Evolutionary conservation across 1,139 yeast species (phyloP), one percentile per base, ranked within the genome.

Genomic region (Torulaspora pretoriensis): DNA sequence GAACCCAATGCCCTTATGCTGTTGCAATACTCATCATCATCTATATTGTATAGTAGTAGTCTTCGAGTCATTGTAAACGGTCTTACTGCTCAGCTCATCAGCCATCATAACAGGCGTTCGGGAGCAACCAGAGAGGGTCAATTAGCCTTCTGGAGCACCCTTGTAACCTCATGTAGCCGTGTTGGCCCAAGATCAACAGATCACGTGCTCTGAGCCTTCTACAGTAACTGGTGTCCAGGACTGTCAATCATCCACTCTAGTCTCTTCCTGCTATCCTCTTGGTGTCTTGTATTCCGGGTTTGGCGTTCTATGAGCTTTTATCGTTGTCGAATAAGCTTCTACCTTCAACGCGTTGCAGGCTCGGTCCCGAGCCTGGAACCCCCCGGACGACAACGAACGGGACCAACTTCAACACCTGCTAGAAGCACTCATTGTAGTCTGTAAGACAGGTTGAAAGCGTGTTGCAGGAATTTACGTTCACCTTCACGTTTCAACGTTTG

Each of bases 401-500:
- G 33, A 13, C 22, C 33, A 36, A 16, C 33, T 23, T 28, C 24
- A 27, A 36, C 33, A 27, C 8, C 32, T 14, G 10, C 16, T 29
- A 12, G 22, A 22, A 36, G 26, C 8, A 28, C 40, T n/a, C 22
- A 5, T 13, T 10, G 27, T 12, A 2, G 13, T 17, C n/a, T 7
- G 12, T 28, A 22, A 17, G 14, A 28, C 3, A 2, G 12, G 6
- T 4, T 31, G 7, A 6, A 10, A 22, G 23, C 9, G 35, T 14
- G 9, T 23, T 13, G 17, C 17, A 33, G 26, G 30, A 19, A 31
- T 29, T 33, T 30, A 34, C 39, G 40, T 34, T 29, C 39, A 38
- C 39, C 36, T 30, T 34, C 36, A 32, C 39, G 40, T 43, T 38
- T 23, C 35, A 33, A 27, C 35, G 12, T 37, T 38, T 39, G 28